Conservation (phyloP, 2,329 filamentous ascomycete genomes). For the Hawksworthiomyces lignivorus region DNA sequence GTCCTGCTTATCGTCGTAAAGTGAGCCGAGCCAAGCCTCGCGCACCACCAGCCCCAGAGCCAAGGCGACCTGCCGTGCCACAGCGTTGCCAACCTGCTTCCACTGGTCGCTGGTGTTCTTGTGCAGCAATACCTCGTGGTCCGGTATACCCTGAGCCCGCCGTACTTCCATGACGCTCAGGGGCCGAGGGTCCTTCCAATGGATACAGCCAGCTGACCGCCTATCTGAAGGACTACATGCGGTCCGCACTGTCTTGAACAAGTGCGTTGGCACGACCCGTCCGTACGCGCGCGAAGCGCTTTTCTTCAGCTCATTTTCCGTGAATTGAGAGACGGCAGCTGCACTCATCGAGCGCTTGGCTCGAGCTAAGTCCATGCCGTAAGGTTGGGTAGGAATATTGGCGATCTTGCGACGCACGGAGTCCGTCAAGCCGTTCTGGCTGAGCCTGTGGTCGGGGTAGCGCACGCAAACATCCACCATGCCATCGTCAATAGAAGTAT, state of each 20-base stretch:
- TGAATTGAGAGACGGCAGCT: conserved; percentile 35
- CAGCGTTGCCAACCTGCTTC: conserved; percentile 68
- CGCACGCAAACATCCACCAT: conserved; percentile 53
- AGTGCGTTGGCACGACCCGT: conserved; percentile 32
- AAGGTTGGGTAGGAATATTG: conserved; percentile 52
- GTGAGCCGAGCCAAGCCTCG: conserved; percentile 43
- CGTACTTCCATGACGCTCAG: conserved; percentile 60
- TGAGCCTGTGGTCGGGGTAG: conserved; percentile 60
- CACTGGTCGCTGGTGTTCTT: conserved; percentile 49
- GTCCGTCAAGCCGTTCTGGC: conserved; percentile 31
- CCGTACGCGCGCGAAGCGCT: conserved; percentile 25
- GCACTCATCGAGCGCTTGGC: conserved; percentile 26
- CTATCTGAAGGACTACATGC: conserved; percentile 41
- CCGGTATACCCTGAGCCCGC: conserved; percentile 61
- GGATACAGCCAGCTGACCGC: conserved; percentile 47
- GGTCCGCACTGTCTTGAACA: conserved; percentile 60
- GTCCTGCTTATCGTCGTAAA: conserved; percentile 20
- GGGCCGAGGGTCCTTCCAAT: conserved; percentile 58
- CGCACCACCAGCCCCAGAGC: conserved; percentile 57
- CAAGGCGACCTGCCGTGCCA: conserved; percentile 60
- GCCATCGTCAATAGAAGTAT: conserved; percentile 44
- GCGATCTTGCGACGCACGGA: conserved; percentile 38
- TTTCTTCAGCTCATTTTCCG: conserved; percentile 14
- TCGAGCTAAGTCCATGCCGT: conserved; percentile 43
- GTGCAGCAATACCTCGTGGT: conserved; percentile 58